A percentile compares a stretch with the other conserved stretches of the same genome.
These are phyloP conservation scores for Fraxinus anomala DNA, from an alignment of 257 asterid species.

Conservation along the genomic window DNA sequence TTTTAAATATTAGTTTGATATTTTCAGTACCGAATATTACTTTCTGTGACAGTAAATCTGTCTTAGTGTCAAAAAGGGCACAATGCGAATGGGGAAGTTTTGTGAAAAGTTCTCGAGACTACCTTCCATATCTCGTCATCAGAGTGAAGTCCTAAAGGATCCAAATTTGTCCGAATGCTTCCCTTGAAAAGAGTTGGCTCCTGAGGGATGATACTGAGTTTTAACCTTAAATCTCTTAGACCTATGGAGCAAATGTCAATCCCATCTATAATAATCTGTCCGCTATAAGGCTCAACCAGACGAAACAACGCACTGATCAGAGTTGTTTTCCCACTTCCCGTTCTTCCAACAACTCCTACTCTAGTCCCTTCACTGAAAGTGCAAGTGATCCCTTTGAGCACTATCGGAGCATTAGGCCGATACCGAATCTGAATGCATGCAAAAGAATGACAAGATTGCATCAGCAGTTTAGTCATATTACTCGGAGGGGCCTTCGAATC, in stretches of 20 bases:
- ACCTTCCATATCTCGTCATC: constrained; percentile 88
- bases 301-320: constrained; percentile 75
- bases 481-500: no score
- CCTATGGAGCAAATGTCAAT: constrained; percentile 71
- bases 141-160: constrained; percentile 65
- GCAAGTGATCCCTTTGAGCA: constrained; percentile 77
- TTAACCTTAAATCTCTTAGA: constrained; percentile 63
- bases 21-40: not conserved
- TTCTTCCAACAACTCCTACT: constrained; percentile 83
- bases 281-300: constrained; percentile 71
- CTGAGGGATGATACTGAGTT: constrained; percentile 82
- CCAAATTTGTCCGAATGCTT: constrained; percentile 69
- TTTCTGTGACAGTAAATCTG: no score
- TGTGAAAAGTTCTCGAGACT: not conserved
- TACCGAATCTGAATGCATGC: constrained; percentile 54
- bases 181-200: constrained; percentile 86
- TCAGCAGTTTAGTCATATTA: not conserved
- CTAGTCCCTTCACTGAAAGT: constrained; percentile 63
- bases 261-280: constrained; percentile 57
- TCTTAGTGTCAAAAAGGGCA: not conserved
- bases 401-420: constrained; percentile 70
- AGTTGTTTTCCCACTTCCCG: constrained; percentile 88
- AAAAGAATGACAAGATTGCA: not conserved
- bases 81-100: not conserved
- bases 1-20: no score